These are phyloP conservation scores for Hypoxylon sp. DNA, from an alignment of 2,329 filamentous ascomycete genomes.

Conservation along the genomic window DNA sequence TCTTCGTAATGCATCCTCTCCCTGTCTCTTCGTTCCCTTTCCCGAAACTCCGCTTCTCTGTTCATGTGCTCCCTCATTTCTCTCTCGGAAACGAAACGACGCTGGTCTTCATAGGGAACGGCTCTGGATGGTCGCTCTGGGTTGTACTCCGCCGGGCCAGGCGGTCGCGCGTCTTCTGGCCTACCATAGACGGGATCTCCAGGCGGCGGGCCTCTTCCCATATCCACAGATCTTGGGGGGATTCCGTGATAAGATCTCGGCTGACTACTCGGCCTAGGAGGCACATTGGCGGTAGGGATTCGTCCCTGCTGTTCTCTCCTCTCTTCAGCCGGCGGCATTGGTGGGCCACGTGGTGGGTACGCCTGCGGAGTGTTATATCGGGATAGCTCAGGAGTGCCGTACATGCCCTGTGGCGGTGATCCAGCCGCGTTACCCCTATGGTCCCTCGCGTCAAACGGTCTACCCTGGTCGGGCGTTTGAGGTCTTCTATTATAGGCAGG, in stretches of 20 bases:
- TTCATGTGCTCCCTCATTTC: constrained; percentile 58
- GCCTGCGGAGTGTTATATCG: constrained; percentile 72
- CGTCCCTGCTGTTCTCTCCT: constrained; percentile 57
- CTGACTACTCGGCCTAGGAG: constrained; percentile 67
- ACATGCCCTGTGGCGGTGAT: constrained; percentile 64
- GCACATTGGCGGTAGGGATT: constrained; percentile 56
- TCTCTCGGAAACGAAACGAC: constrained; percentile 65
- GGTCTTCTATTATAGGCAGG: constrained; percentile 71
- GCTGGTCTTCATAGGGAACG: constrained; percentile 68
- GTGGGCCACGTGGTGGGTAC: constrained; percentile 67
- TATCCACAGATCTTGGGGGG: constrained; percentile 63
- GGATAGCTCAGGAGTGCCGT: constrained; percentile 70
- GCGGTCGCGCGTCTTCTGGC: constrained; percentile 63
- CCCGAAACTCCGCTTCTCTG: constrained; percentile 61
- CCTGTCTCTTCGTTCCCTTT: constrained; percentile 63
- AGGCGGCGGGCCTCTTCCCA: constrained; percentile 58
- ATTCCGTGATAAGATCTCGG: constrained; percentile 65
- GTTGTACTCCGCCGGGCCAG: constrained; percentile 65
- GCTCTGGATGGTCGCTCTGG: constrained; percentile 63
- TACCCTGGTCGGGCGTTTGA: constrained; percentile 79
- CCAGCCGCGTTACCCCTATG: constrained; percentile 61
- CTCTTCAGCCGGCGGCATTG: constrained; percentile 63
- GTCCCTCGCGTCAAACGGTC: constrained; percentile 65
- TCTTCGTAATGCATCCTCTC: constrained; percentile 61
- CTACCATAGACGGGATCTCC: constrained; percentile 63